Conservation (phyloP, 1,139 yeast genomes). For the Kodamaea alishanica region DNA sequence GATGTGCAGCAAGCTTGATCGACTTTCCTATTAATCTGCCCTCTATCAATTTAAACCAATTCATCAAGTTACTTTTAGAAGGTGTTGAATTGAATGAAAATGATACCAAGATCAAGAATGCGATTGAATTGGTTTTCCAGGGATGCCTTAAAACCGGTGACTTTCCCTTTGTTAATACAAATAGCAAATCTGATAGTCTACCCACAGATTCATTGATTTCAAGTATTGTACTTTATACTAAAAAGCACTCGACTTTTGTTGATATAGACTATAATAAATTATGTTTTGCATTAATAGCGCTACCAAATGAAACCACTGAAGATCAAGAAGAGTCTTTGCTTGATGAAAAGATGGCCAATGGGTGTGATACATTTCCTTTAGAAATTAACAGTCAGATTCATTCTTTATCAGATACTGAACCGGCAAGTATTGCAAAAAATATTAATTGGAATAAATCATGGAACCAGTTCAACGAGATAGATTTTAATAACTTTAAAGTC, state of each 20-base stretch:
- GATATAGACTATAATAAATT: slow-evolving; percentile 6
- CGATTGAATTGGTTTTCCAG: slow-evolving; percentile 3
- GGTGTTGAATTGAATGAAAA: too few relatives aligned
- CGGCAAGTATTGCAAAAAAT: slow-evolving; percentile 1
- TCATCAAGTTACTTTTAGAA: slow-evolving; percentile 2
- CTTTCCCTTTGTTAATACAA: slow-evolving; percentile 5
- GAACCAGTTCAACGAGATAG: slow-evolving; percentile 24
- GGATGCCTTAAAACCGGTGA: slow-evolving; percentile 7
- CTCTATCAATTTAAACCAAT: not conserved
- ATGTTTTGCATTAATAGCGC: slow-evolving; percentile 8
- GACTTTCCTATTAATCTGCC: too few relatives aligned
- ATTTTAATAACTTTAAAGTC: slow-evolving; percentile 29
- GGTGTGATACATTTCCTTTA: slow-evolving; percentile 5
- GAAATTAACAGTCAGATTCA: not conserved
- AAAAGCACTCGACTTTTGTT: slow-evolving; percentile 2
- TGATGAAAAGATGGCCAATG: slow-evolving; percentile 6
- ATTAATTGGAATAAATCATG: slow-evolving; percentile 8
- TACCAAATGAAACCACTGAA: not conserved
- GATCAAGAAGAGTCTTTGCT: slow-evolving; percentile 3
- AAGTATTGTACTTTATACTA: slow-evolving; percentile 3
- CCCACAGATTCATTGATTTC: slow-evolving; percentile 3
- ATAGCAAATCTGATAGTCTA: not conserved
- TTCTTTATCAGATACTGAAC: slow-evolving; percentile 1
- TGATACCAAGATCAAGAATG: not conserved
- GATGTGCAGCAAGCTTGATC: slow-evolving; percentile 2